Evolutionary conservation across 2,329 filamentous ascomycete species (phyloP).

Genomic region (Hansfordia pulvinata): DNA sequence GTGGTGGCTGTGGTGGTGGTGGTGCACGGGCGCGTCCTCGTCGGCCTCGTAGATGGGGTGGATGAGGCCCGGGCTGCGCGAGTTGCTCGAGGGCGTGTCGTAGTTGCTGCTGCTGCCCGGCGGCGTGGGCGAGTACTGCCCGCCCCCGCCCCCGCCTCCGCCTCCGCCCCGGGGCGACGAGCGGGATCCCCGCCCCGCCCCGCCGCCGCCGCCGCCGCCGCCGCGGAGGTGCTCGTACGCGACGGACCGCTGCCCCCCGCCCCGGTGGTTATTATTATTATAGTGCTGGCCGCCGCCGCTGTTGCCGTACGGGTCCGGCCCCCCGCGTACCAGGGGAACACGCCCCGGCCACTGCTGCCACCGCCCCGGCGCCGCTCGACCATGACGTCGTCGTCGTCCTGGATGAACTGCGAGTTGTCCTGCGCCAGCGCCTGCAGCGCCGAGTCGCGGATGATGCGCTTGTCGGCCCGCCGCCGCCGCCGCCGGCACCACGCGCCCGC

Average conservation of each 20-base stretch:
- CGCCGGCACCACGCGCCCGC: slow-evolving; percentile 33
- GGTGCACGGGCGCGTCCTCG: slow-evolving; percentile 26
- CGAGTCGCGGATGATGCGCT: slow-evolving; percentile 25
- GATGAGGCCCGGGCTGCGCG: slow-evolving; percentile 25
- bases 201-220: slow-evolving; percentile 20
- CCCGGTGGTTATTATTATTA: too few relatives aligned
- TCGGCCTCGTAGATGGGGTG: slow-evolving; percentile 47
- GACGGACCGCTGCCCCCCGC: slow-evolving; percentile 18
- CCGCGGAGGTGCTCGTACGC: slow-evolving; percentile 37
- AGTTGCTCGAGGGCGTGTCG: slow-evolving; percentile 7
- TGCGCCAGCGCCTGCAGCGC: slow-evolving; percentile 34
- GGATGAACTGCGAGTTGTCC: slow-evolving; percentile 30
- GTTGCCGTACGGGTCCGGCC: slow-evolving; percentile 27
- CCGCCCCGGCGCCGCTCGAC: slow-evolving; percentile 23
- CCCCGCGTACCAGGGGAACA: slow-evolving; percentile 29
- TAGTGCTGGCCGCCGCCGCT: slow-evolving; percentile 9
- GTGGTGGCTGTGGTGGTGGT: slow-evolving; percentile 31
- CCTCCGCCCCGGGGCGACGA: slow-evolving; percentile 14
- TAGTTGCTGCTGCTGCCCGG: slow-evolving; percentile 15
- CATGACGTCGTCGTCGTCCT: slow-evolving; percentile 30
- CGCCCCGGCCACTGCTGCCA: too few relatives aligned
- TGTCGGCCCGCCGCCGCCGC: too few relatives aligned
- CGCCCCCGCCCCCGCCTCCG: slow-evolving; percentile 19
- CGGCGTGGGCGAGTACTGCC: slow-evolving; percentile 21
- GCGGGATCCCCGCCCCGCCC: too few relatives aligned